Evolutionary conservation across 208 protist species (phyloP).

Genomic region (Novymonas esmeraldas): DNA sequence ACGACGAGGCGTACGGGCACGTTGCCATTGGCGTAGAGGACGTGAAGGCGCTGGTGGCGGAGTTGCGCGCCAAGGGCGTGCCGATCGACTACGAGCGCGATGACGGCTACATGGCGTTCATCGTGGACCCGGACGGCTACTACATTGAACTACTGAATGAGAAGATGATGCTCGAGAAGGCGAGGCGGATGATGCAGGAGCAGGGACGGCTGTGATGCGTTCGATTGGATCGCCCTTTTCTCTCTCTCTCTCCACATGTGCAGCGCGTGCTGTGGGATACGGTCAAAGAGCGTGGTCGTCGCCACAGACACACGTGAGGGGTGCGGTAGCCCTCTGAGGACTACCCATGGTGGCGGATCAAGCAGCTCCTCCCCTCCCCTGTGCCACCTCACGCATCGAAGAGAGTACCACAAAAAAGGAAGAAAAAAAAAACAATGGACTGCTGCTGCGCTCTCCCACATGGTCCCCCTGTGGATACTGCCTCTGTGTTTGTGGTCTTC

Average conservation of each 20-base stretch:
- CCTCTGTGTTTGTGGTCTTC: too few species aligned
- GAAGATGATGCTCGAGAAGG: constrained; percentile 52
- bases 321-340: too few species aligned
- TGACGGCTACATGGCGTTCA: constrained; percentile 68
- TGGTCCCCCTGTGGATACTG: too few species aligned
- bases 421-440: too few species aligned
- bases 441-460: too few species aligned
- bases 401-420: too few species aligned
- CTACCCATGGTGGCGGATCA: too few species aligned
- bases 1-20: constrained; percentile 64
- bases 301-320: too few species aligned
- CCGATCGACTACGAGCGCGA: constrained; percentile 59
- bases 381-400: too few species aligned
- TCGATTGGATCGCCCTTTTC: not conserved
- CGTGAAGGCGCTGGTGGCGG: constrained; percentile 37
- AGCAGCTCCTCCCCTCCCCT: too few species aligned
- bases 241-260: not conserved
- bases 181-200: constrained; percentile 47
- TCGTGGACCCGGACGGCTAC: constrained; percentile 72
- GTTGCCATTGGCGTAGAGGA: constrained; percentile 76
- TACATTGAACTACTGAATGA: constrained; percentile 75
- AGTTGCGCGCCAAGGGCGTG: constrained; percentile 43
- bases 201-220: constrained; percentile 31
- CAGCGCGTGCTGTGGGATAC: too few species aligned
- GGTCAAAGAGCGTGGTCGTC: too few species aligned